Evolutionary conservation across 2,329 filamentous ascomycete genomes (phyloP), one percentile per base, ranked within the genome.

Genomic region (Orbilia blumenaviensis): DNA sequence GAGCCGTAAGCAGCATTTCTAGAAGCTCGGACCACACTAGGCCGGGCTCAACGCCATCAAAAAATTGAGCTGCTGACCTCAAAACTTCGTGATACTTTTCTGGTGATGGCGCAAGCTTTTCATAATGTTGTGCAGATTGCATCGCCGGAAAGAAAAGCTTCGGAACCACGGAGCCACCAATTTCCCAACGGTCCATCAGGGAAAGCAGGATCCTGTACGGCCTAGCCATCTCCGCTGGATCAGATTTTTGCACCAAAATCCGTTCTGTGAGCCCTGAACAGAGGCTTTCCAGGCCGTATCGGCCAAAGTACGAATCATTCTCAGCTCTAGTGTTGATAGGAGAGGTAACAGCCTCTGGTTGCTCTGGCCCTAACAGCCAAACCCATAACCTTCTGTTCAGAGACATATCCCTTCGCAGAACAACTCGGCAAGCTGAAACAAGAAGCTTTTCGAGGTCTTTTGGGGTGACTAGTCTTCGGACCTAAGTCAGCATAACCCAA

Each of bases 141-240:
- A 99, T 88, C 25, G 94, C 90, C 2, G 94, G 92, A 12, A 97
- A 85, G 81, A 99, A 98, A 12, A 98, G 88, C 76, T 93, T 90
- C 0, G 94, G 92, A 1, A 98, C 91, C 52, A 99, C 89, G 16
- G 94, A 86, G 0, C 93, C 93, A 29, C 95, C 95, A 78, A 99
- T 94, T 82, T 99, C 95, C 94, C 93, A 98, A 72, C 94, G 90
- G 83, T 99, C 95, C 95, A 99, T 98, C 62, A 99, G 85, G 14
- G 96, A 97, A 1, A 98, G 87, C 80, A 93, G 96, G 78, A 98
- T 92, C 68, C 94, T 90, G 81, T 96, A 97, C 0, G 95, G 94
- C 41, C 90, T 89, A 18, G 93, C 92, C 81, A 90, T 87, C 80
- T 96, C 92, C 0, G 87, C 83, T 0, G 91, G 87, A 66, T 85